Base-by-base conservation (phyloP, 495 filamentous ascomycete genomes). In the Penicillium subrubescens region DNA sequence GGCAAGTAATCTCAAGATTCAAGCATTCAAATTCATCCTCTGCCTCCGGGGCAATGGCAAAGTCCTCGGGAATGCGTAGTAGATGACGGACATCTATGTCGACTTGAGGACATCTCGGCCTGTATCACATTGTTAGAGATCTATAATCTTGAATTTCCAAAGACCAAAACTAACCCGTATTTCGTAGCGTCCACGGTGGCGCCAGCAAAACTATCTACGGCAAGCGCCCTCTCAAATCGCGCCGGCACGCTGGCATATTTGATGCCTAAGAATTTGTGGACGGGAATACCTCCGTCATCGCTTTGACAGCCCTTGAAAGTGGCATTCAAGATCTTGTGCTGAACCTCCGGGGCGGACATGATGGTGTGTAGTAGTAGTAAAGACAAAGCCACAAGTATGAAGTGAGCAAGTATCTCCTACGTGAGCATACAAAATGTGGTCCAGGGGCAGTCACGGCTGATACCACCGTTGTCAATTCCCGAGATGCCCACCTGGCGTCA, bases 21-120 rank as follows among this genome's bases (percentile, higher is more conserved):
- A 82, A 64, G 51, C 78, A 82, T 51, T 79, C 75, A 23, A 81
- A 80, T 62, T 82, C 80, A 65, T 79, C 74, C 64, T 78, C 77
- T 15, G 50, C 44, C 58, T 80, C 77, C 0, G 67, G 59, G 8
- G 61, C 64, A 54, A 79, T 73, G 1, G 52, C 51, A 44, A 76
- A 71, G 44, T 79, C 73, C 56, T 77, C 74, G 0, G 75, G 77
- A 29, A 79, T 74, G 4, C 77, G 75, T 25, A 79, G 72, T 19
- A 79, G 54, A 63, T 80, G 77, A 35, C 75, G 72, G 1, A 78
- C 75, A 60, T 80, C 77, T 5, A 80, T 64, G 54, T 74, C 66
- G 4, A 63, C 67, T 34, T 81, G 77, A 2, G 77, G 78, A 54
- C 78, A 79, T 68, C 75, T 71, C 8, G 76, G 78, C 17, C 77